Base-by-base conservation (phyloP, 2,329 filamentous ascomycete genomes). In the Pyrenochaeta sp. region DNA sequence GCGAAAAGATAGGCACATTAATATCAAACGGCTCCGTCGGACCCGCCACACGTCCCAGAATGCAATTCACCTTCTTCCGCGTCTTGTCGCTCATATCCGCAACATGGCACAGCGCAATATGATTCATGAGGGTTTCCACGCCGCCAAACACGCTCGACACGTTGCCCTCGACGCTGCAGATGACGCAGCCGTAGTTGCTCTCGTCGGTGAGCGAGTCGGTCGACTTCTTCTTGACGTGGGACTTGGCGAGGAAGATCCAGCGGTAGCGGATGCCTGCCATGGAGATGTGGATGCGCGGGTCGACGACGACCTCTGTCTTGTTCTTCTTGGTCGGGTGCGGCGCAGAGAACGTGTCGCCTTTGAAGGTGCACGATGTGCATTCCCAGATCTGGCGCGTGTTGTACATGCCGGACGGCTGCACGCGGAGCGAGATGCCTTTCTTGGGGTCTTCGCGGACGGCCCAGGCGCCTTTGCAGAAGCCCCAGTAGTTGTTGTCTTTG, bases 381-480 rank as follows among this genome's bases (percentile, higher is more conserved):
- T 62, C 60, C 68, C 68, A 72, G 15, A 69, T 44, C n/a, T 65
- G 58, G 7, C 46, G 49, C 6, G 51, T 61, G 27, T 57, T 66
- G 52, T 71, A 73, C 61, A 69, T 60, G 22, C 71, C 71, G 2
- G 53, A 55, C 0, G 69, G 70, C 13, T 63, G 56, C 1, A 53
- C 61, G 30, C 67, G 61, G 4, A 69, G 24, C 0, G 24, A 22
- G 0, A 73, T 52, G 1, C 69, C 69, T n/a, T 68, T 68, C 17
- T 61, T 65, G 2, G 51, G 14, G 10, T 71, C 66, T 48, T 68
- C 66, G 22, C 69, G 63, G 3, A 62, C 51, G 1, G 58, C 58
- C 70, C 70, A 72, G 2, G 70, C 62, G 22, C 71, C 71, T 58
- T 72, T 72, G 57, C 71, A 73, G 55, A 72, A 73, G 14, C 69